Evolutionary conservation across 257 asterid genomes (phyloP).

Genomic region (Fraxinus quadrangulata): DNA sequence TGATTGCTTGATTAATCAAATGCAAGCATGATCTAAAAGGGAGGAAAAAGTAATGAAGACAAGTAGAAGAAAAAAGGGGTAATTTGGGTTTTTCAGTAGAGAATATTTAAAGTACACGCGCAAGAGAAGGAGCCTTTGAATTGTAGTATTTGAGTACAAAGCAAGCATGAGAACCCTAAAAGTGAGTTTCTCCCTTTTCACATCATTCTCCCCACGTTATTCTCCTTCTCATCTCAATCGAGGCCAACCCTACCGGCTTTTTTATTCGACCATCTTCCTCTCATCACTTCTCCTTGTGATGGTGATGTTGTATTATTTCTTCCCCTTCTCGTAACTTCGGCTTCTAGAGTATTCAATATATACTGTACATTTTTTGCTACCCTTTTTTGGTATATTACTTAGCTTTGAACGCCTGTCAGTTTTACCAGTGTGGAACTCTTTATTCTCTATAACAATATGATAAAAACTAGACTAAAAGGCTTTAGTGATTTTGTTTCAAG

Average conservation of each 20-base stretch:
- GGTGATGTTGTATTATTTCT: too few relatives aligned
- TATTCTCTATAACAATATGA: too few relatives aligned
- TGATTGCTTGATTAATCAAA: too few relatives aligned
- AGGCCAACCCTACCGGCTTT: neutral
- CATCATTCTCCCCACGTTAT: neutral
- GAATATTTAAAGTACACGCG: neutral
- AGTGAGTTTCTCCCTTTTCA: neutral
- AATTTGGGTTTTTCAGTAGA: too few relatives aligned
- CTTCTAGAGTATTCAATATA: neutral
- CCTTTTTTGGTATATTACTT: neutral
- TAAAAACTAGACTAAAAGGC: too few relatives aligned
- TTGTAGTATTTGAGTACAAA: neutral
- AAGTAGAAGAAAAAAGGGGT: neutral
- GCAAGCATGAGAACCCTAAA: neutral
- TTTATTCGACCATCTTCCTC: neutral
- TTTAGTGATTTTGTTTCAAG: too few relatives aligned
- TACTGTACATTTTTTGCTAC: too few relatives aligned
- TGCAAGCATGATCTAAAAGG: neutral
- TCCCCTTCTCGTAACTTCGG: neutral
- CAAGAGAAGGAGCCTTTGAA: neutral
- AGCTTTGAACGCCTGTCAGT: too few relatives aligned
- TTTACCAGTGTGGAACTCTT: too few relatives aligned
- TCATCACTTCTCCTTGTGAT: neutral
- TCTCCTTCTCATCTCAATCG: neutral
- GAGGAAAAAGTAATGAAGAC: neutral